Evolutionary conservation across 305 asterid genomes (phyloP).

Genomic region (Stenogyne calaminthoides): DNA sequence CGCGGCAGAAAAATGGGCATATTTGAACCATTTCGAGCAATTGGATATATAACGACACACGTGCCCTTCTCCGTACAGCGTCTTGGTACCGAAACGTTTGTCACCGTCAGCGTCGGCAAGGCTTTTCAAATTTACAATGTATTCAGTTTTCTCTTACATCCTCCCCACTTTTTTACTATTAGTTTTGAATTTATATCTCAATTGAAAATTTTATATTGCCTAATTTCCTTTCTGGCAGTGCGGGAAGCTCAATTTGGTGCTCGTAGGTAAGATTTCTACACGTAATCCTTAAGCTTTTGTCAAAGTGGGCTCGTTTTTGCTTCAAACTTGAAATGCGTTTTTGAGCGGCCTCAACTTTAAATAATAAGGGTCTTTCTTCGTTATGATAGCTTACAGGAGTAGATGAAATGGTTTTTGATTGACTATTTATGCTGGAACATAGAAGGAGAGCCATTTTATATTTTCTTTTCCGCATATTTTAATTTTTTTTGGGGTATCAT

Average conservation of each 20-base stretch:
- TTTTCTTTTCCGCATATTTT: neutral
- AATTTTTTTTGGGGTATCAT: neutral
- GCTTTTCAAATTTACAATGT: slow-evolving; percentile 90
- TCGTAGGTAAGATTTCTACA: slow-evolving; percentile 61
- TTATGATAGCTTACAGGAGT: neutral
- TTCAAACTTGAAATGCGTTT: neutral
- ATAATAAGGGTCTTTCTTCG: neutral
- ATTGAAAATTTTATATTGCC: slow-evolving; percentile 26
- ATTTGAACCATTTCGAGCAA: slow-evolving; percentile 85
- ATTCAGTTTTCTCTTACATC: neutral
- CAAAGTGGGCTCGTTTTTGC: neutral
- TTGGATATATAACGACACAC: slow-evolving; percentile 70
- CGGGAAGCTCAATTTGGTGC: slow-evolving; percentile 83
- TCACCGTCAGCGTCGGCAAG: slow-evolving; percentile 89
- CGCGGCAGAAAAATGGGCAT: slow-evolving; percentile 55
- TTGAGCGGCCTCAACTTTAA: neutral
- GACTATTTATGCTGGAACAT: neutral
- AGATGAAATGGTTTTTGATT: neutral
- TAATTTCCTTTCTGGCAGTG: slow-evolving; percentile 52
- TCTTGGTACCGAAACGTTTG: slow-evolving; percentile 89
- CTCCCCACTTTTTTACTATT: neutral
- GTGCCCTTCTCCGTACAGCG: slow-evolving; percentile 90
- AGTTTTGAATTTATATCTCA: neutral
- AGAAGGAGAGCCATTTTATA: neutral
- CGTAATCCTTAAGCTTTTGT: neutral